These are phyloP conservation scores for Scheffersomyces lignicola DNA, from an alignment of 1,139 yeast genomes.

Conservation along the genomic window DNA sequence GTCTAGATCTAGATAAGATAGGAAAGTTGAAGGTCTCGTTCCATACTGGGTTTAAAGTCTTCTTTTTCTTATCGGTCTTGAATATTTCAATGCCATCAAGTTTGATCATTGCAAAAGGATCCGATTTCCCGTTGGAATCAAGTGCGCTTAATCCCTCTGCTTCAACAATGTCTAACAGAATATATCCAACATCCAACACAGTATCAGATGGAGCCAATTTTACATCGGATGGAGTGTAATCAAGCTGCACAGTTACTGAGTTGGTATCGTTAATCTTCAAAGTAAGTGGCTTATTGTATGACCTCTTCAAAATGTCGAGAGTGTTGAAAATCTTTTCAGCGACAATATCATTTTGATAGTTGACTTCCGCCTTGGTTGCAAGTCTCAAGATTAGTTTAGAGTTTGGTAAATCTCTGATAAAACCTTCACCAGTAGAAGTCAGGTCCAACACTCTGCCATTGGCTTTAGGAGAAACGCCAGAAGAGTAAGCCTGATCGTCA, in stretches of 20 bases:
- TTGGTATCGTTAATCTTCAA: conserved; percentile 47
- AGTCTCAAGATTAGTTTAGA: conserved; percentile 58
- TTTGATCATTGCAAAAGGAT: conserved; percentile 57
- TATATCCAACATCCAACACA: conserved; percentile 63
- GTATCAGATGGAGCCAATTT: conserved; percentile 59
- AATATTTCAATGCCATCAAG: conserved; percentile 55
- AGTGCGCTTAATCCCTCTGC: conserved; percentile 56
- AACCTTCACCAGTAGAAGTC: conserved; percentile 53
- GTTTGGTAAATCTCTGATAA: conserved; percentile 68
- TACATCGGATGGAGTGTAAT: conserved; percentile 59
- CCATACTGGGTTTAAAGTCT: conserved; percentile 69
- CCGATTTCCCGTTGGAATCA: conserved; percentile 74
- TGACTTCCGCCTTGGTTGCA: conserved; percentile 50
- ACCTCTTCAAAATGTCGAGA: conserved; percentile 49
- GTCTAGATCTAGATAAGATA: conserved; percentile 61
- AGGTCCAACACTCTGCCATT: conserved; percentile 40
- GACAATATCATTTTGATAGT: conserved; percentile 47
- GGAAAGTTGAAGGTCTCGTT: conserved; percentile 62
- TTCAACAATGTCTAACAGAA: conserved; percentile 55
- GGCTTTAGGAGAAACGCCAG: conserved; percentile 50
- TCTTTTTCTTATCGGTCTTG: conserved; percentile 62
- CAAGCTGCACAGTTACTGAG: conserved; percentile 48
- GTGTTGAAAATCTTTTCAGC: conserved; percentile 53
- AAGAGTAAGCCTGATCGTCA: conserved; percentile 65
- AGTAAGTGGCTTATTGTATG: conserved; percentile 47